Conservation (phyloP, 257 asterid genomes). For the Solanum chaucha region DNA sequence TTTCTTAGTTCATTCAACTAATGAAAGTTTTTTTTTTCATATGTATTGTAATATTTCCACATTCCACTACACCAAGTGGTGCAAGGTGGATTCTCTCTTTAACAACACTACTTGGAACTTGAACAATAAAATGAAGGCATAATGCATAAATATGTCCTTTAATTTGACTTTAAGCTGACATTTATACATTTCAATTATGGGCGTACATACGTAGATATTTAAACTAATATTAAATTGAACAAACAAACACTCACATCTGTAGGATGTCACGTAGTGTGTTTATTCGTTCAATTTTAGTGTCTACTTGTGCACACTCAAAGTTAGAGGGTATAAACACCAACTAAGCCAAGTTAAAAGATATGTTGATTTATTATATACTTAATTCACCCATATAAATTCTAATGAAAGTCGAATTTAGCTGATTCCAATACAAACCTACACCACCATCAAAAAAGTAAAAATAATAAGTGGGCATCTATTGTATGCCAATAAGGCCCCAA, state of each 20-base stretch:
- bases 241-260: too few relatives aligned
- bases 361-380: too few relatives aligned
- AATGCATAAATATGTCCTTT: too few relatives aligned
- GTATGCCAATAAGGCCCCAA: not conserved
- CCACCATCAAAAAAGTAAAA: not conserved
- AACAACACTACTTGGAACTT: not conserved
- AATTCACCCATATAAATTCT: not conserved
- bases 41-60: not conserved
- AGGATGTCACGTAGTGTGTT: too few relatives aligned
- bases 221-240: too few relatives aligned
- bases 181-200: too few relatives aligned
- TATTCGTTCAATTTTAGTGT: too few relatives aligned
- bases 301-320: too few relatives aligned
- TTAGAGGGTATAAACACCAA: fast-evolving
- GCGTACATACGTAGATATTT: not conserved
- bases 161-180: too few relatives aligned
- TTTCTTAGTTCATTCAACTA: not conserved
- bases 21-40: too few relatives aligned
- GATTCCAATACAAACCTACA: not conserved
- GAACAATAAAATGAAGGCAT: not conserved
- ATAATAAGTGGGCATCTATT: not conserved
- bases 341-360: too few relatives aligned
- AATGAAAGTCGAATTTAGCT: too few relatives aligned
- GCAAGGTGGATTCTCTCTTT: not conserved
- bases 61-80: not conserved